These are phyloP conservation scores for Herpetospermum pedunculosum DNA, from an alignment of 306 rosid species.

Conservation along the genomic window DNA sequence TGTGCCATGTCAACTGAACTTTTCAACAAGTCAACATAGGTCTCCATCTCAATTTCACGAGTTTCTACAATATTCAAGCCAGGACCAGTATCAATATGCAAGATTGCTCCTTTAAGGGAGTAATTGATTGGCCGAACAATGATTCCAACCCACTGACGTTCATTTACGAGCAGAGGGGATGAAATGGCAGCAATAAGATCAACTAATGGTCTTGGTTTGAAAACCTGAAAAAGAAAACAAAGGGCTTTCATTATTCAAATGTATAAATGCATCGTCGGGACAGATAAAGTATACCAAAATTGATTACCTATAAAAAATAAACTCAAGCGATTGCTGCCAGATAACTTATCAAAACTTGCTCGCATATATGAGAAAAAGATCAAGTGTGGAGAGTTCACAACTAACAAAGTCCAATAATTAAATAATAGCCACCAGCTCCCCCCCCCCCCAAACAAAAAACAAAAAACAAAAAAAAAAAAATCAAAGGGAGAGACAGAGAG, in stretches of 20 bases:
- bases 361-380: background rate
- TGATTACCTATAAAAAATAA: background rate
- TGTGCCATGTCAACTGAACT: slow-evolving; percentile 25
- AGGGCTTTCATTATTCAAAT: background rate
- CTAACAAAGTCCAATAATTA: background rate
- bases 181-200: slow-evolving; percentile 90
- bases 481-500: no score
- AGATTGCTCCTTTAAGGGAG: slow-evolving; percentile 79
- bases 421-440: background rate
- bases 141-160: slow-evolving; percentile 89
- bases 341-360: background rate
- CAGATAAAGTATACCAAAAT: background rate
- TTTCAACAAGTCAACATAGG: slow-evolving; percentile 27
- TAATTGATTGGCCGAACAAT: slow-evolving; percentile 74
- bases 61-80: slow-evolving; percentile 72
- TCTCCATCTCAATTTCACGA: slow-evolving; percentile 72
- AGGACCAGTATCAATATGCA: slow-evolving; percentile 93
- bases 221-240: slow-evolving; percentile 43
- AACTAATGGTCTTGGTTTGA: slow-evolving; percentile 85
- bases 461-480: no score
- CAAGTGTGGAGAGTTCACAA: background rate
- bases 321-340: background rate
- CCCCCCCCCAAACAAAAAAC: background rate
- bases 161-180: slow-evolving; percentile 86
- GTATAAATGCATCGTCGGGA: background rate